Evolutionary conservation across 805 yeast genomes (phyloP), one percentile per base, ranked within the genome.

Genomic region (Lipomyces starkeyi): DNA sequence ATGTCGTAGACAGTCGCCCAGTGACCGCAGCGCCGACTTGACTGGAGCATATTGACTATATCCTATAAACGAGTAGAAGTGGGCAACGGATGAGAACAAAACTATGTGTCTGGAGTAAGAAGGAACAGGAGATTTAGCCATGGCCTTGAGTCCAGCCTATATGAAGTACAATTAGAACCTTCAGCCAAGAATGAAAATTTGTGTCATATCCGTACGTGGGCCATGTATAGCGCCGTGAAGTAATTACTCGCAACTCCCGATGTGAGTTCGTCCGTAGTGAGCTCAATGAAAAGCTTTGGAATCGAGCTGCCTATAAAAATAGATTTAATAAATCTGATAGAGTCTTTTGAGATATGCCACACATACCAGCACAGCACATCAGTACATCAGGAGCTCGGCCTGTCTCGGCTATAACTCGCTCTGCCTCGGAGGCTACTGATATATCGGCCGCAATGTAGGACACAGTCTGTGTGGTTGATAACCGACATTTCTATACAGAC

Each of bases 21-120:
- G 80, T 0, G 97, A 81, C 74, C 91, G 84, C 17, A 94, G 77
- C 0, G 97, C 97, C 0, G 91, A 89, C 77, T 95, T 95, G 72
- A 88, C 78, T 0, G 99, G 99, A 0, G 95, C 93, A 76, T 95
- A 95, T 74, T 91, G 94, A 0, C 88, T 84, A 77, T 95, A 95
- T 0, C 99, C 99, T 57, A 92, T 90, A 75, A 94, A 89, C 4
- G 97, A 92, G 80, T 86, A 94, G 72, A 89, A 87, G 2, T 96
- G 93, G 9, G 89, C 86, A 3, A 88, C 90, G 1, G 97, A 91
- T 0, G 97, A 90, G 74, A 84, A 88, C 68, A 83, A 85, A 29
- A 87, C 86, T 72, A 87, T 83, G 74, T 83, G 89, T 66, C 88
- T 85, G 70, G 76, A 70, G 37, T 70, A 58, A 3, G 37, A 49